Evolutionary conservation across 352 stramenopile genomes (phyloP).

Genomic region (Globisporangium parvum): DNA sequence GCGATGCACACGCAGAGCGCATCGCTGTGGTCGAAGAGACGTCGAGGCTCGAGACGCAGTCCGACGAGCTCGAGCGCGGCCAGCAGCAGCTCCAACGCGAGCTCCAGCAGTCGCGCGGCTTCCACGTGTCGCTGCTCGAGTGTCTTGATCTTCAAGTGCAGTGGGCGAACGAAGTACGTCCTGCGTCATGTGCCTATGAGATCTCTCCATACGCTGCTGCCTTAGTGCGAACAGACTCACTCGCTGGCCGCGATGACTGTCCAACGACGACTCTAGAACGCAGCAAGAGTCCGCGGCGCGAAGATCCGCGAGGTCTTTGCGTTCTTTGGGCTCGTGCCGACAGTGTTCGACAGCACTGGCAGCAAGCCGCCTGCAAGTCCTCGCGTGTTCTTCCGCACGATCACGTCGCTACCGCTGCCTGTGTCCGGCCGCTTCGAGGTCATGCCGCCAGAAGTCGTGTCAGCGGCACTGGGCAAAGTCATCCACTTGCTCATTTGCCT

Average conservation of each 20-base stretch:
- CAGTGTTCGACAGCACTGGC: background rate
- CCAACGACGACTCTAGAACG: constrained; percentile 28
- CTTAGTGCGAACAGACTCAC: background rate
- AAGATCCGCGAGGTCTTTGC: constrained; percentile 66
- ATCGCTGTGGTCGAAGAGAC: constrained; percentile 54
- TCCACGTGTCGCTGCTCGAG: constrained; percentile 50
- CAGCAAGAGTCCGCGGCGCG: constrained; percentile 52
- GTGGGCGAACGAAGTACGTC: constrained; percentile 45
- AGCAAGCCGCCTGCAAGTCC: background rate
- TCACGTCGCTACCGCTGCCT: constrained; percentile 58
- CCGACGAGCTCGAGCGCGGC: constrained; percentile 28
- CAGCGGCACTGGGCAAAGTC: constrained; percentile 60
- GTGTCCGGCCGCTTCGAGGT: constrained; percentile 67
- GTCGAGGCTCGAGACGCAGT: constrained; percentile 40
- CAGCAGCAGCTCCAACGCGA: constrained; percentile 38
- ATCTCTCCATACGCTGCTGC: no score
- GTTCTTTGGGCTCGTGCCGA: constrained; percentile 35
- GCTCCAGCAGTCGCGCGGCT: constrained; percentile 19
- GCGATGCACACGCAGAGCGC: constrained; percentile 21
- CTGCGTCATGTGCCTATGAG: background rate
- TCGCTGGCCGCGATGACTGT: background rate
- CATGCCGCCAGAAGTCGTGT: constrained; percentile 67
- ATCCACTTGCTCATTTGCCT: constrained; percentile 72
- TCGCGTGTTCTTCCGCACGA: constrained; percentile 51
- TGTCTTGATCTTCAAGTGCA: constrained; percentile 65